Evolutionary conservation across 2,329 filamentous ascomycete species (phyloP).

Genomic region (Fusarium guadeloupense): DNA sequence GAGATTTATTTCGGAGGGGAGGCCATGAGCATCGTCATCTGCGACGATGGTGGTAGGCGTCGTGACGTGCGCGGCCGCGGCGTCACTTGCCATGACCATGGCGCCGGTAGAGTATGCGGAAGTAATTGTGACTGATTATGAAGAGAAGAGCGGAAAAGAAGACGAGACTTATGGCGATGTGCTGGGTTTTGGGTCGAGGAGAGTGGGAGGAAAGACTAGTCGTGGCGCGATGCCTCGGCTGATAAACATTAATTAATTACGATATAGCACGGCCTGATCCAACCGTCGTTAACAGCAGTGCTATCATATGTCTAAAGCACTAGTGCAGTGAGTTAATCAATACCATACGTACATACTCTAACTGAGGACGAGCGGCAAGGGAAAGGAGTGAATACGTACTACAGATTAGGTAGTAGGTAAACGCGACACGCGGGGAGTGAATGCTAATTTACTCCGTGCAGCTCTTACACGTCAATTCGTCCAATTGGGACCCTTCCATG

Average conservation of each 20-base stretch:
- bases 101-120: constrained; percentile 25
- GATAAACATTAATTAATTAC: constrained; percentile 37
- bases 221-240: constrained; percentile 19
- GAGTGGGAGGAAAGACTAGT: constrained; percentile 11
- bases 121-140: constrained; percentile 13
- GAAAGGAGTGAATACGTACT: constrained; percentile 5
- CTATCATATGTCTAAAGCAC: constrained; percentile 6
- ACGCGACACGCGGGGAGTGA: constrained; percentile 13
- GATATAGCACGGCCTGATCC: constrained; percentile 13
- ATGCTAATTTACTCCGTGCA: constrained; percentile 8
- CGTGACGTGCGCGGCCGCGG: constrained; percentile 29
- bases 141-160: neutral
- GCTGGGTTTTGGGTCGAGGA: neutral
- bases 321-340: constrained; percentile 2
- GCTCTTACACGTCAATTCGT: neutral
- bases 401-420: neutral
- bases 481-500: constrained; percentile 6
- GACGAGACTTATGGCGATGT: neutral
- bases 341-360: too few species aligned
- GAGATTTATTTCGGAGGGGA: constrained; percentile 73
- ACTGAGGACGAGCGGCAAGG: neutral
- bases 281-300: constrained; percentile 14
- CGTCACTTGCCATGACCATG: constrained; percentile 37
- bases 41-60: constrained; percentile 30
- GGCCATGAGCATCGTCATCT: constrained; percentile 39